Conservation (phyloP, 331 rosid species). For the Malus hybrid region DNA sequence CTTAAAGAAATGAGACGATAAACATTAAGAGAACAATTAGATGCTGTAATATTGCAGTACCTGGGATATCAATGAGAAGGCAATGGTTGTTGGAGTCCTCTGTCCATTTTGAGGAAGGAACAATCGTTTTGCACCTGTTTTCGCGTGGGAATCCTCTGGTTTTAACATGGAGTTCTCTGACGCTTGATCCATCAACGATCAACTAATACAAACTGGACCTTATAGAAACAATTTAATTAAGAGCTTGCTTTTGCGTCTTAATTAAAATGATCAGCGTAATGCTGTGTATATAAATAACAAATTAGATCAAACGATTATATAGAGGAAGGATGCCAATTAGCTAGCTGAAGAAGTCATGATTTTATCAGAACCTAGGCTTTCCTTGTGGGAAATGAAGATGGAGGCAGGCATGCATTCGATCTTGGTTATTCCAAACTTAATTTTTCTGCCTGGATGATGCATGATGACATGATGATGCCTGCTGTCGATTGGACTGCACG, state of each 20-base stretch:
- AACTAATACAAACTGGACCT: not conserved
- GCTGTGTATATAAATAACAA: not conserved
- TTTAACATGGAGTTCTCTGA: not conserved
- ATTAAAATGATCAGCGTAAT: not conserved
- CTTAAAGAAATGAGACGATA: no score
- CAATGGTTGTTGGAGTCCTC: constrained; percentile 44
- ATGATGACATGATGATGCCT: not conserved
- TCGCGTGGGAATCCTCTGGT: constrained; percentile 3
- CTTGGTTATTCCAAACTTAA: constrained; percentile 51
- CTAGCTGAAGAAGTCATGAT: no score
- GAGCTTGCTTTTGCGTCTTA: not conserved
- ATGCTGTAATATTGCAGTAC: constrained; percentile 17
- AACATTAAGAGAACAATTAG: not conserved
- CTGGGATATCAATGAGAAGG: constrained; percentile 66
- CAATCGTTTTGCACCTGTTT: constrained; percentile 12
- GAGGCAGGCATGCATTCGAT: constrained; percentile 13
- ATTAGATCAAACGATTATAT: not conserved
- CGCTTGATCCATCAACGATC: constrained; percentile 25
- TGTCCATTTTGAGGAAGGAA: constrained; percentile 54
- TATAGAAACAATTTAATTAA: not conserved
- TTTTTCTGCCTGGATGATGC: constrained; percentile 1
- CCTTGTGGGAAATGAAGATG: constrained; percentile 16
- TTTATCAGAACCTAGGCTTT: constrained; percentile 2
- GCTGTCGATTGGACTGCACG: constrained; percentile 6
- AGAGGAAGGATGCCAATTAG: not conserved